Evolutionary conservation across 306 rosid genomes (phyloP).

Genomic region (Chamaecrista fasciculata): DNA sequence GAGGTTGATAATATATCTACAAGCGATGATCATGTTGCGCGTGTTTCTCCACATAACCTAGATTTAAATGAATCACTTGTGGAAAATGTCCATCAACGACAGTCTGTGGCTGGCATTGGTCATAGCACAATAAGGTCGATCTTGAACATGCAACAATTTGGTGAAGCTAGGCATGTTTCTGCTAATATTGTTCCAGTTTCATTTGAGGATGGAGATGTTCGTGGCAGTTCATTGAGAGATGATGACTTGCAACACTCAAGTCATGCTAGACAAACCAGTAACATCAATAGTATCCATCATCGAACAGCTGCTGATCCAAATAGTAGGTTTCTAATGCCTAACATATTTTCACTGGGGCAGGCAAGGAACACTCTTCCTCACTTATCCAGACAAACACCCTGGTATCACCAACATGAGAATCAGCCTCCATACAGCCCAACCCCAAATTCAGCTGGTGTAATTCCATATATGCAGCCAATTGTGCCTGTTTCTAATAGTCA

Average conservation of each 20-base stretch:
- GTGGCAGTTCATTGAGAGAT: not conserved
- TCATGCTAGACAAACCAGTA: not conserved
- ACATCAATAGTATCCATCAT: not conserved
- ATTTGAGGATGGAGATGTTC: not conserved
- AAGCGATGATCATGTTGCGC: not conserved
- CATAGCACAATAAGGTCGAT: not conserved
- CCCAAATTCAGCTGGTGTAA: not conserved
- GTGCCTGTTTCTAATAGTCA: not conserved
- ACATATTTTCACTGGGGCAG: not conserved
- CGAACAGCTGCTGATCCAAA: slow-evolving; percentile 10
- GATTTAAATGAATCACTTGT: slow-evolving; percentile 7
- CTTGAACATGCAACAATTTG: not conserved
- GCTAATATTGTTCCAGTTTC: not conserved
- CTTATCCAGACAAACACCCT: not conserved
- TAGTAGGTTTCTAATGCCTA: not conserved
- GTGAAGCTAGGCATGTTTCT: slow-evolving; percentile 1
- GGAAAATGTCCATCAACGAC: not conserved
- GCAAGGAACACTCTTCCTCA: not conserved
- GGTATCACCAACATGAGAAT: not conserved
- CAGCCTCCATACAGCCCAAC: not conserved
- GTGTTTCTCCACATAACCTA: not conserved
- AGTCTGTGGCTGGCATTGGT: not conserved
- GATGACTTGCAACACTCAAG: not conserved
- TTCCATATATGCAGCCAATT: not conserved
- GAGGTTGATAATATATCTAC: not conserved